Percentiles rank a stretch among this genome's conserved stretches.
Evolutionary conservation across 1,284 basidiomycete species (phyloP).

Genomic region (Malassezia yamatoensis): DNA sequence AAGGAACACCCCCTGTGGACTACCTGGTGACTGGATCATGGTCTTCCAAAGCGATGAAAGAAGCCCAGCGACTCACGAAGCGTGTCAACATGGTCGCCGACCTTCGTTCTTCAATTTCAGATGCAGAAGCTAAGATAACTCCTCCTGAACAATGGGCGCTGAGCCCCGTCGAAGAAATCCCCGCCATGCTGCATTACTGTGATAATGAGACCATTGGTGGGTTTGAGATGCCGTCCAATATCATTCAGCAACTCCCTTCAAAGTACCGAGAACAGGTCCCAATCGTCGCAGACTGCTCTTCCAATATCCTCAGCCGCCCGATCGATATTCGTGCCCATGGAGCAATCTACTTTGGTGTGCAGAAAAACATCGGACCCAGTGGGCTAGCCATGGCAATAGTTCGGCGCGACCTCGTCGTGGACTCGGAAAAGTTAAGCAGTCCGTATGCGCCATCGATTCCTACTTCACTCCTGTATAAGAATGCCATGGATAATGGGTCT

Average conservation of each 20-base stretch:
- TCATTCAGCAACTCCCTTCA: constrained; percentile 63
- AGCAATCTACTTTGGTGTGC: constrained; percentile 92
- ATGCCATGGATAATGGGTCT: constrained; percentile 65
- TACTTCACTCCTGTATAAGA: constrained; percentile 73
- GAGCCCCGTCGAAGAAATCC: constrained; percentile 55
- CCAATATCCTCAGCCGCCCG: constrained; percentile 91
- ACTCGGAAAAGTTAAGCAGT: constrained; percentile 31
- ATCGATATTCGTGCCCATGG: constrained; percentile 66
- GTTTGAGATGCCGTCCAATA: constrained; percentile 68
- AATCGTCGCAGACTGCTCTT: constrained; percentile 89
- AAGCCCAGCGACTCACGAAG: constrained; percentile 32
- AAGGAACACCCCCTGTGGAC: constrained; percentile 36
- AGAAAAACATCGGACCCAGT: constrained; percentile 95
- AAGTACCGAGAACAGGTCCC: constrained; percentile 56
- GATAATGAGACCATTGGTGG: constrained; percentile 99
- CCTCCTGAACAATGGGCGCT: constrained; percentile 65
- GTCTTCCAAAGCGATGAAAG: constrained; percentile 42
- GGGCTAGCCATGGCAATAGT: constrained; percentile 89
- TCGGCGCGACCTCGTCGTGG: constrained; percentile 63
- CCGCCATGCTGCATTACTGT: constrained; percentile 93
- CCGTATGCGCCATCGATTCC: constrained; percentile 60
- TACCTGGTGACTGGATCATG: constrained; percentile 43
- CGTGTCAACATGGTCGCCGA: constrained; percentile 34
- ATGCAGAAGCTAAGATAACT: constrained; percentile 56
- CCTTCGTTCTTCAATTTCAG: constrained; percentile 24